phyloP scores from a whole-genome alignment of 2,329 filamentous ascomycete species.

The Cercospora nicotianae region DNA sequence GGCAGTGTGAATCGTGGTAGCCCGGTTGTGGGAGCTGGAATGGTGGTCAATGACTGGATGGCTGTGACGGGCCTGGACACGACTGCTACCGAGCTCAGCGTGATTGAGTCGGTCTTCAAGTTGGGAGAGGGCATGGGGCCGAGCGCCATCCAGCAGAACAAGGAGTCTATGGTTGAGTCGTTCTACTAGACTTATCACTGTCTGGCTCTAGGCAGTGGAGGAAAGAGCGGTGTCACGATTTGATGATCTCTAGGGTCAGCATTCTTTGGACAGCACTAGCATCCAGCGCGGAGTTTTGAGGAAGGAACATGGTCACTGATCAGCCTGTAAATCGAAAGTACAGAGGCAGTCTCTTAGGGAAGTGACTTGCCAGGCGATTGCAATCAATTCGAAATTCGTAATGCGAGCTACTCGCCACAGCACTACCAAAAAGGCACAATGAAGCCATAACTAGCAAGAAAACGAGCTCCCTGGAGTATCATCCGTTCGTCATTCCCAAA shows the following conservation, averaged over 20 bases:
- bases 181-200: constrained; percentile 70
- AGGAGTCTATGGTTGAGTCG: constrained; percentile 98
- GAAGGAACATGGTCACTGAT: not conserved
- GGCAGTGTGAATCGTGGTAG: constrained; percentile 91
- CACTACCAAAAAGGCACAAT: constrained; percentile 1
- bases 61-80: constrained; percentile 94
- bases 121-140: constrained; percentile 78
- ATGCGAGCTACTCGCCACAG: constrained; percentile 10
- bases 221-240: constrained; percentile 7
- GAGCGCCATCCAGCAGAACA: constrained; percentile 78
- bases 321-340: not conserved
- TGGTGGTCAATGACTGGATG: constrained; percentile 98
- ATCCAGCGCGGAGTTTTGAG: constrained; percentile 13
- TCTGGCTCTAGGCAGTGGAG: not conserved
- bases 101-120: constrained; percentile 94
- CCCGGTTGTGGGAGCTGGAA: constrained; percentile 91
- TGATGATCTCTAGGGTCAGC: constrained; percentile 4
- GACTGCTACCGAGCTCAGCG: constrained; percentile 94
- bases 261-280: not conserved
- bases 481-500: constrained; percentile 9
- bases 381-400: constrained; percentile 12
- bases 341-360: not conserved
- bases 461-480: constrained; percentile 18
- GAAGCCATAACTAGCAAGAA: constrained; percentile 4
- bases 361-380: not conserved